phyloP scores from a whole-genome alignment of 306 rosid species.

The Vicia sativa region DNA sequence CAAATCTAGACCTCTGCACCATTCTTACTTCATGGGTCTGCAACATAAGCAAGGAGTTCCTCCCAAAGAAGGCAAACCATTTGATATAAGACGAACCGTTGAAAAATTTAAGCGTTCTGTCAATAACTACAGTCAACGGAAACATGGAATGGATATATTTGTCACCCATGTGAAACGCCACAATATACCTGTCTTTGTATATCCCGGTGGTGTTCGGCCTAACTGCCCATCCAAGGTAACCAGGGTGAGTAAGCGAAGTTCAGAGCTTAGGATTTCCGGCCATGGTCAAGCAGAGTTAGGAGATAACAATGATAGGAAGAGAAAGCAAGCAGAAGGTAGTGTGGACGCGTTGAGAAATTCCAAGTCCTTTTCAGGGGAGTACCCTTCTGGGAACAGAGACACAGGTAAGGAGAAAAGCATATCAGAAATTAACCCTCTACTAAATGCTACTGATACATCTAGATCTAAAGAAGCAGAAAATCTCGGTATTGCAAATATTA shows the following conservation, averaged over 20 bases:
- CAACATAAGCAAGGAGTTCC: slow-evolving; percentile 81
- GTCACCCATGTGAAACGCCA: slow-evolving; percentile 79
- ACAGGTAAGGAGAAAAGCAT: slow-evolving; percentile 44
- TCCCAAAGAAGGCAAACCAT: slow-evolving; percentile 56
- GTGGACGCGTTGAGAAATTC: slow-evolving; percentile 46
- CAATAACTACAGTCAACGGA: slow-evolving; percentile 56
- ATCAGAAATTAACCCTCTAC: slow-evolving; percentile 34
- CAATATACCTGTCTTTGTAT: slow-evolving; percentile 76
- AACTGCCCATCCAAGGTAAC: slow-evolving; percentile 60
- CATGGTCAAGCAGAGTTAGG: slow-evolving; percentile 51
- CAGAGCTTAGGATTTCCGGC: slow-evolving; percentile 62
- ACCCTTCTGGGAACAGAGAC: slow-evolving; percentile 48
- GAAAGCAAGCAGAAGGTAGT: slow-evolving; percentile 62
- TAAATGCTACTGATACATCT: slow-evolving; percentile 42
- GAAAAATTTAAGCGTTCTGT: slow-evolving; percentile 77
- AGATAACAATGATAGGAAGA: slow-evolving; percentile 62
- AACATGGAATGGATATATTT: slow-evolving; percentile 71
- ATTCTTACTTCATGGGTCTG: slow-evolving; percentile 88
- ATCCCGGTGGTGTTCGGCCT: slow-evolving; percentile 79
- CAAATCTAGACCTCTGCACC: slow-evolving; percentile 67
- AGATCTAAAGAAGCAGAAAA: slow-evolving; percentile 68
- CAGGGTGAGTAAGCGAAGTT: slow-evolving; percentile 63
- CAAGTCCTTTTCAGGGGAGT: slow-evolving; percentile 47
- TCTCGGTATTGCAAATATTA: slow-evolving; percentile 61
- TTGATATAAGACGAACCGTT: slow-evolving; percentile 77